A percentile compares a stretch with the other conserved stretches of the same genome.
phyloP scores from a whole-genome alignment of 2,329 filamentous ascomycete species.

The Grosmannia clavigera region DNA sequence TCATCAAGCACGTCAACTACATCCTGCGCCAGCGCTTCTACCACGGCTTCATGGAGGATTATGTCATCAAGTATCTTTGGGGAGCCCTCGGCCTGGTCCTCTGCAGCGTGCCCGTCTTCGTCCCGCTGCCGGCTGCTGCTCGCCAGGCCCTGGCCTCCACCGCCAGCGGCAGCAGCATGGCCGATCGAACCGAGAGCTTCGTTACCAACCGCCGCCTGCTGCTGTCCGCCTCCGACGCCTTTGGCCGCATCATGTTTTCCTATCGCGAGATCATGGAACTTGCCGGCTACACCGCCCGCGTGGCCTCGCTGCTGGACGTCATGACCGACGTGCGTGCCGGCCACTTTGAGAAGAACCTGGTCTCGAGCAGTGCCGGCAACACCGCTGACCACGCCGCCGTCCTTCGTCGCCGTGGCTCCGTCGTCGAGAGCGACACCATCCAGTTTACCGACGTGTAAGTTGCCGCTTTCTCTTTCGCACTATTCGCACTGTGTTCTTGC shows the following conservation, averaged over 20 bases:
- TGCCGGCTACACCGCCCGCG: conserved; percentile 87
- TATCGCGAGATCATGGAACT: conserved; percentile 96
- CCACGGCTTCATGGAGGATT: conserved; percentile 99
- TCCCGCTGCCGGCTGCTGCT: conserved; percentile 62
- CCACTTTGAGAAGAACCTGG: conserved; percentile 91
- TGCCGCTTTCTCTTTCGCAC: background rate
- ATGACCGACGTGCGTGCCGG: conserved; percentile 88
- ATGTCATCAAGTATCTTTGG: conserved; percentile 99
- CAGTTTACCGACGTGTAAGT: conserved; percentile 69
- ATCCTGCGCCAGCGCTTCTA: conserved; percentile 85
- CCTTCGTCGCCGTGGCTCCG: conserved; percentile 66
- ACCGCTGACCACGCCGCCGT: conserved; percentile 74
- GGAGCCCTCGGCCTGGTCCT: conserved; percentile 82
- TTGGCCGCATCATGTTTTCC: conserved; percentile 92
- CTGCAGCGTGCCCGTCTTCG: conserved; percentile 91
- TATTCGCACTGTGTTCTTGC: background rate
- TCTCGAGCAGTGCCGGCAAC: conserved; percentile 64
- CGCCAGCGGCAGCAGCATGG: conserved; percentile 39
- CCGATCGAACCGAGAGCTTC: conserved; percentile 63
- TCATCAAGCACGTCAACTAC: conserved; percentile 98
- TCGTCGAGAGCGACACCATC: conserved; percentile 73
- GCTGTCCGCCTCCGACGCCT: conserved; percentile 86
- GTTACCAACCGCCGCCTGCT: conserved; percentile 90
- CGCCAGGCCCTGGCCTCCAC: conserved; percentile 11
- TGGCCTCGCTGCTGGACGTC: conserved; percentile 78